Evolutionary conservation across 139 green algal genomes (phyloP).

Genomic region (Micractinium sp.): DNA sequence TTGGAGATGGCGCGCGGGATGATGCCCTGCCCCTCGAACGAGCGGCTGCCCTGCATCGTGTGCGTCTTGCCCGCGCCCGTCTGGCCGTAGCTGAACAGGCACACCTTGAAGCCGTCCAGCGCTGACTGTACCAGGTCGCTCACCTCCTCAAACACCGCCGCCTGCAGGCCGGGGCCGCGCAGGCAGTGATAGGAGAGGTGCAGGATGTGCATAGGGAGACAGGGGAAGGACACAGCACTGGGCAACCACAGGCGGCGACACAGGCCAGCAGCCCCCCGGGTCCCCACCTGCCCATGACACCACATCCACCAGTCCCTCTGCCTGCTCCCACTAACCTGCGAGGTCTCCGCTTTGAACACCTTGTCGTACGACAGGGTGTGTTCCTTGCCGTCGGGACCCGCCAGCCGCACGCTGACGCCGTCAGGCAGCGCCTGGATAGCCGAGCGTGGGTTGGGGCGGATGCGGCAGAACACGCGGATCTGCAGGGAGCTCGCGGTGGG

Average conservation of each 20-base stretch:
- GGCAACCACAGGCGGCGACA: no score
- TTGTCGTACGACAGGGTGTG: slow-evolving; percentile 81
- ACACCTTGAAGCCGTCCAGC: slow-evolving; percentile 98
- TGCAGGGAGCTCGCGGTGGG: slow-evolving; percentile 27
- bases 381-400: slow-evolving; percentile 66
- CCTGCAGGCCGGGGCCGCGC: slow-evolving; percentile 49
- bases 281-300: no score
- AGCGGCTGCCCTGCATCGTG: slow-evolving; percentile 91
- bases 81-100: slow-evolving; percentile 98
- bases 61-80: slow-evolving; percentile 97
- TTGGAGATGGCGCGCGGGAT: slow-evolving; percentile 88
- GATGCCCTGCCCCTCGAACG: slow-evolving; percentile 74
- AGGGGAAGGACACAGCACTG: no score
- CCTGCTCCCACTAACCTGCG: slow-evolving; percentile 50
- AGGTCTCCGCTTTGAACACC: slow-evolving; percentile 75
- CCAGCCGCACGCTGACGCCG: slow-evolving; percentile 56
- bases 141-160: slow-evolving; percentile 86
- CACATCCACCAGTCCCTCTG: neutral
- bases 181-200: neutral
- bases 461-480: slow-evolving; percentile 92
- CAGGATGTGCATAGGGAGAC: neutral
- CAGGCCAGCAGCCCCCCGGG: no score
- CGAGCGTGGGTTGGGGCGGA: slow-evolving; percentile 58
- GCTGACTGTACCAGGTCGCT: slow-evolving; percentile 94
- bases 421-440: slow-evolving; percentile 61